Conservation (phyloP, 179 eudicot species). For the Patellifolia procumbens region DNA sequence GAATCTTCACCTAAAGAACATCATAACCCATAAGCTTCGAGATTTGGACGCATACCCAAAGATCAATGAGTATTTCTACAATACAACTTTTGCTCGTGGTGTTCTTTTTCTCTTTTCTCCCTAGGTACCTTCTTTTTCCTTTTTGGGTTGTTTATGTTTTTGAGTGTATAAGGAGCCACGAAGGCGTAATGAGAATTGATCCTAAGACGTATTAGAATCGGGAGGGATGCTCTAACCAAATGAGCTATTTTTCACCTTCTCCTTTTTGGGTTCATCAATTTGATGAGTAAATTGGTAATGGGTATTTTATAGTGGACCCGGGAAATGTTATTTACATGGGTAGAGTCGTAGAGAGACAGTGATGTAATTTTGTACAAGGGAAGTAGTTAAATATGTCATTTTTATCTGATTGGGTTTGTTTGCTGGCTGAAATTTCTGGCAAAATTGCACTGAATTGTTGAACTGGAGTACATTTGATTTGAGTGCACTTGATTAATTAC, state of each 20-base stretch:
- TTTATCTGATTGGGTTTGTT: not conserved
- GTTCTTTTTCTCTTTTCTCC: slow-evolving; percentile 47
- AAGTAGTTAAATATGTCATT: not conserved
- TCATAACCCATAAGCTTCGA: slow-evolving; percentile 50
- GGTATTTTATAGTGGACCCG: not conserved
- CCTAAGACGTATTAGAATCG: too few species aligned
- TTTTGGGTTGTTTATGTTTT: too few species aligned
- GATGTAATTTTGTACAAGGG: not conserved
- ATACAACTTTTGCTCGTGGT: slow-evolving; percentile 66
- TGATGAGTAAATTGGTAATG: not conserved
- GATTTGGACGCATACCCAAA: slow-evolving; percentile 82
- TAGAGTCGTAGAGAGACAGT: too few species aligned
- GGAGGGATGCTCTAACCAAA: too few species aligned
- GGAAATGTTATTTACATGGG: not conserved
- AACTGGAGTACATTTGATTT: not conserved
- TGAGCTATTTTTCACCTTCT: too few species aligned
- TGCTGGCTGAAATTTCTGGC: not conserved
- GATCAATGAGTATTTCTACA: slow-evolving; percentile 77
- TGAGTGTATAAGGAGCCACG: too few species aligned
- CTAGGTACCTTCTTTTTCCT: slow-evolving; percentile 63
- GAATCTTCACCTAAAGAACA: not conserved
- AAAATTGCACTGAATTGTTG: not conserved
- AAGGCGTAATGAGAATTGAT: too few species aligned
- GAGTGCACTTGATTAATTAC: not conserved
- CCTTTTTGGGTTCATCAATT: not conserved